These are phyloP conservation scores for Xylariales sp. DNA, from an alignment of 2,329 filamentous ascomycete genomes.

Conservation along the genomic window DNA sequence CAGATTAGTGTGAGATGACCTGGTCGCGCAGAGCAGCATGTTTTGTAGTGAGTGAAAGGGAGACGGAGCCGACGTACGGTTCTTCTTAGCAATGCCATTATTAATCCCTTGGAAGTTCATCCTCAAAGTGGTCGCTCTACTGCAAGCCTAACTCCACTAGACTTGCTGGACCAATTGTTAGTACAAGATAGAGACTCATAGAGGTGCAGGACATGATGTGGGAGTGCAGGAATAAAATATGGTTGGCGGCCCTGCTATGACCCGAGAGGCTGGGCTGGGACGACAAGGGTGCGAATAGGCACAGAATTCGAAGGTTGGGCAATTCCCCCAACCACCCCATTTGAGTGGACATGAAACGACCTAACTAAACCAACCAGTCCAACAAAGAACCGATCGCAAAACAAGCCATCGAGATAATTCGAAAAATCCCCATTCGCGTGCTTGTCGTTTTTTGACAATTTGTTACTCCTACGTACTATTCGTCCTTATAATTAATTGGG, in stretches of 20 bases:
- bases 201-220: constrained; percentile 6
- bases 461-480: no score
- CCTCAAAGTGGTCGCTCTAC: background rate
- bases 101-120: constrained; percentile 6
- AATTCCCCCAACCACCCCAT: constrained; percentile 2
- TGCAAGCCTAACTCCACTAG: constrained; percentile 8
- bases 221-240: constrained; percentile 6
- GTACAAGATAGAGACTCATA: background rate
- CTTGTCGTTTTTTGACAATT: no score
- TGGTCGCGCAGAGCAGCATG: no score
- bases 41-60: no score
- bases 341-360: constrained; percentile 3
- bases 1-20: no score
- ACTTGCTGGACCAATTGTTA: constrained; percentile 3
- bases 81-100: constrained; percentile 4
- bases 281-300: background rate
- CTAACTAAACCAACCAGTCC: no score
- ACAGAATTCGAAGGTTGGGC: constrained; percentile 5
- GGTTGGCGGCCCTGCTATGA: background rate
- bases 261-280: constrained; percentile 4
- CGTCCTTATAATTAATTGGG: no score
- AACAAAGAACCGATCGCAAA: no score
- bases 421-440: no score
- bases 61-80: constrained; percentile 6
- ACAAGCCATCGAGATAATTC: no score